Conservation (phyloP, 306 rosid species). For the Malus orientalis region DNA sequence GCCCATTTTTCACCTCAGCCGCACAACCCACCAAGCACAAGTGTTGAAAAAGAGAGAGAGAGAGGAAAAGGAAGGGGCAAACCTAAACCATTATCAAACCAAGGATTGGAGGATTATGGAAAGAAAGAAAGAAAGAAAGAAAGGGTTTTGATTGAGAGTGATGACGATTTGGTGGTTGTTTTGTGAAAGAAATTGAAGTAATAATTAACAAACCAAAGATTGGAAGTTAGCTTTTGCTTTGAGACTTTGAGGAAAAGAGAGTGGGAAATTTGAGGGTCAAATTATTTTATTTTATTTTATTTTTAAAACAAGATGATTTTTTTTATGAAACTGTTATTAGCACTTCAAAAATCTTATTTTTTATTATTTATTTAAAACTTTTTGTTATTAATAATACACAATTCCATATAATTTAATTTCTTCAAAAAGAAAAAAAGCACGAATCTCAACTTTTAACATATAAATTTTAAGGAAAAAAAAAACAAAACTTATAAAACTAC, state of each 20-base stretch:
- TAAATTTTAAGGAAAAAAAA: too few species aligned
- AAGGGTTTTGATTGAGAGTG: conserved; percentile 8
- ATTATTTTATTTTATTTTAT: not conserved
- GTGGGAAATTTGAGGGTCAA: not conserved
- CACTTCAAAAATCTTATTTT: too few species aligned
- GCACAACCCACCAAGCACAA: conserved; percentile 77
- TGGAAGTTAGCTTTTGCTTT: conserved; percentile 52
- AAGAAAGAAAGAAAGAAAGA: not conserved
- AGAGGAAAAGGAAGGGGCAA: conserved; percentile 13
- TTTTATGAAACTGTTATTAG: not conserved
- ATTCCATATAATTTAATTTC: too few species aligned
- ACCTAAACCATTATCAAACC: conserved; percentile 41
- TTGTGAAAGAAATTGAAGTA: conserved; percentile 25
- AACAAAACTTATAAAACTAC: too few species aligned
- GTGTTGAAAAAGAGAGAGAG: conserved; percentile 33
- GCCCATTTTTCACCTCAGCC: conserved; percentile 52
- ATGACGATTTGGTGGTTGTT: conserved; percentile 42
- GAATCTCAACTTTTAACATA: not conserved
- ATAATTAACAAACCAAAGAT: conserved; percentile 37
- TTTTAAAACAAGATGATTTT: too few species aligned
- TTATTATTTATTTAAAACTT: too few species aligned
- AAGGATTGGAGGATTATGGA: conserved; percentile 17
- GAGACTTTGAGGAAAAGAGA: conserved; percentile 1
- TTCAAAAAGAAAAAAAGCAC: too few species aligned
- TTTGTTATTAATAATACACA: not conserved